Percentiles rank a stretch among this genome's conserved stretches.
Evolutionary conservation across 225 moss, liverwort and hornwort genomes (phyloP).

Genomic region (Bryoerythrophyllum caledonicum): DNA sequence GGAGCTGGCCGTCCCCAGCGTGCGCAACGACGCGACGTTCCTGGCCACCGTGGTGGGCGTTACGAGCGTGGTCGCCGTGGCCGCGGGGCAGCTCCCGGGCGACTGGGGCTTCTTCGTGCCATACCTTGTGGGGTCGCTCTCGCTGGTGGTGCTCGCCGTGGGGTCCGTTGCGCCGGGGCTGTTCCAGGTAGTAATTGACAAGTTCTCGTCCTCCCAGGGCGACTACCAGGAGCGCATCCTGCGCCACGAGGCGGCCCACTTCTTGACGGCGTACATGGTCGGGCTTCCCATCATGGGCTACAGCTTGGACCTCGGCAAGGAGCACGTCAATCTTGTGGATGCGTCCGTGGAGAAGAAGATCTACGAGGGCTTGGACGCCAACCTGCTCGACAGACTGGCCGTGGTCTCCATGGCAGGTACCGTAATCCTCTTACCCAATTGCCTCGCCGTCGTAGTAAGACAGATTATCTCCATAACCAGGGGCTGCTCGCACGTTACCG

Average conservation of each 20-base stretch:
- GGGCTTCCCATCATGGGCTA: conserved; percentile 87
- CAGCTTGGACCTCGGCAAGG: conserved; percentile 89
- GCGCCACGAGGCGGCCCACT: conserved; percentile 94
- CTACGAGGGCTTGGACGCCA: conserved; percentile 74
- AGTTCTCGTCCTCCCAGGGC: conserved; percentile 68
- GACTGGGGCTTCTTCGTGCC: conserved; percentile 99
- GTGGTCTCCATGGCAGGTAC: conserved; percentile 96
- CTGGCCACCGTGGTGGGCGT: conserved; percentile 81
- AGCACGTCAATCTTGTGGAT: conserved; percentile 89
- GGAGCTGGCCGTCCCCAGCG: conserved; percentile 83
- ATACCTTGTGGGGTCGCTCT: conserved; percentile 78
- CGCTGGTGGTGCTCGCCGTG: conserved; percentile 86
- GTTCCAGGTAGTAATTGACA: conserved; percentile 74
- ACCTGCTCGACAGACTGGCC: conserved; percentile 83
- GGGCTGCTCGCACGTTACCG: too few relatives aligned
- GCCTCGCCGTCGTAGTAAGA: too few relatives aligned
- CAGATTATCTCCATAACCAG: too few relatives aligned
- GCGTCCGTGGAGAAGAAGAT: conserved; percentile 79
- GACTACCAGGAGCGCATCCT: conserved; percentile 80
- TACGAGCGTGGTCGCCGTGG: conserved; percentile 72
- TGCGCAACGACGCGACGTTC: conserved; percentile 81
- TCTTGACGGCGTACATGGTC: conserved; percentile 89
- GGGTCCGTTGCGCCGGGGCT: conserved; percentile 88
- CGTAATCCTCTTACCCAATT: not conserved
- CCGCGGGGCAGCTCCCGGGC: conserved; percentile 80